Evolutionary conservation across 805 yeast species (phyloP).

Genomic region (Starmerella khaoyaiensis): DNA sequence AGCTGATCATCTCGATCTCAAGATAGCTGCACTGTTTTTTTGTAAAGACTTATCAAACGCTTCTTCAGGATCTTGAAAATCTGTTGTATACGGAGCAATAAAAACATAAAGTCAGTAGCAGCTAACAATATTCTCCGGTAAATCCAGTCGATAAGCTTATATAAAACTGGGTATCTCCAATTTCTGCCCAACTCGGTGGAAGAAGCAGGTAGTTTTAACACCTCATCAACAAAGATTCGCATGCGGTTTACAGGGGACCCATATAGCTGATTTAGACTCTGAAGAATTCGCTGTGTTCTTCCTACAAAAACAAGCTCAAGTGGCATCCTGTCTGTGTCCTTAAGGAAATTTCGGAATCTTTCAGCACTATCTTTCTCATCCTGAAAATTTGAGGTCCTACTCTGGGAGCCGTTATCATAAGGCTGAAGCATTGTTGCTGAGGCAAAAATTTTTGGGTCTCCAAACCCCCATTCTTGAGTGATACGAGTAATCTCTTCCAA

Average conservation of each 20-base stretch:
- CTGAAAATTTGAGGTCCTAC: conserved; percentile 29
- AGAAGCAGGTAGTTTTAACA: conserved; percentile 25
- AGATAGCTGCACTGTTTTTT: conserved; percentile 7
- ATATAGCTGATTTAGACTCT: conserved; percentile 48
- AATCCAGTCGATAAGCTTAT: conserved; percentile 8
- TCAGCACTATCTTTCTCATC: conserved; percentile 34
- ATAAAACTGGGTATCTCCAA: conserved; percentile 4
- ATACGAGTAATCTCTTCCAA: conserved; percentile 36
- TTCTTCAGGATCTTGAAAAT: conserved; percentile 17
- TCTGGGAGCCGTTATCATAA: conserved; percentile 26
- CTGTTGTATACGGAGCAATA: conserved; percentile 13
- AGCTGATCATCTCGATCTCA: too few species aligned
- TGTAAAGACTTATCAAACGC: conserved; percentile 14
- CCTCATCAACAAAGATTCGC: conserved; percentile 47
- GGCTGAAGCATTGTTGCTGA: conserved; percentile 43
- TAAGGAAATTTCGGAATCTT: conserved; percentile 42
- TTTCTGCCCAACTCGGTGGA: not conserved
- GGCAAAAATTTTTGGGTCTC: conserved; percentile 49
- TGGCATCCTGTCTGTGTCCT: conserved; percentile 56
- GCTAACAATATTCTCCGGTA: conserved; percentile 13
- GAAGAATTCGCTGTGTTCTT: conserved; percentile 63
- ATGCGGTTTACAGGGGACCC: conserved; percentile 68
- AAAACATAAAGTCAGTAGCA: conserved; percentile 10
- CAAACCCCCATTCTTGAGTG: conserved; percentile 54
- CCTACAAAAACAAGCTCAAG: conserved; percentile 50